Evolutionary conservation across 495 filamentous ascomycete genomes (phyloP).

Genomic region (Neurospora hispaniola): DNA sequence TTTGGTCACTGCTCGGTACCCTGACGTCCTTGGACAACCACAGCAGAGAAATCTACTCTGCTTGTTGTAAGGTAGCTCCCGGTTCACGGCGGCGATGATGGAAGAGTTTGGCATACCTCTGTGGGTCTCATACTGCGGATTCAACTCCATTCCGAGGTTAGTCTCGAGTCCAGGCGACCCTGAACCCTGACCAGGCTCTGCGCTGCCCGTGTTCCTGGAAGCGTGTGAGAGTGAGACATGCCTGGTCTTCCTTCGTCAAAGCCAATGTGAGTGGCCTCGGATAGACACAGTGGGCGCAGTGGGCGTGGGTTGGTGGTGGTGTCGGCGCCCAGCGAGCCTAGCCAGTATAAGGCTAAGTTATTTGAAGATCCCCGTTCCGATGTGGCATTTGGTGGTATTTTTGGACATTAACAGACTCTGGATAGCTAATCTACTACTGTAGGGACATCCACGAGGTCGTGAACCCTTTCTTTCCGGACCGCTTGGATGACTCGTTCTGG

Average conservation of each 20-base stretch:
- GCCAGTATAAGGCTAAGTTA: background rate
- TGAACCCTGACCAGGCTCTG: background rate
- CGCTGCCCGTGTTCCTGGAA: background rate
- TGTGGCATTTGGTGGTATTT: background rate
- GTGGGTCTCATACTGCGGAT: background rate
- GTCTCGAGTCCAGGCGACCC: background rate
- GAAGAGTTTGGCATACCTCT: background rate
- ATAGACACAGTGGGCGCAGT: background rate
- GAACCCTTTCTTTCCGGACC: background rate
- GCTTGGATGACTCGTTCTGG: background rate
- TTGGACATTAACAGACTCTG: background rate
- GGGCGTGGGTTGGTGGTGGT: background rate
- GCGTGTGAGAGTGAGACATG: background rate
- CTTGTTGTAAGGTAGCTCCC: background rate
- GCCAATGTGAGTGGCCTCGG: background rate
- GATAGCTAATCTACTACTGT: background rate
- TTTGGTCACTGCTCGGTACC: background rate
- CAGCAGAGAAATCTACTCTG: background rate
- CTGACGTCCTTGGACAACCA: background rate
- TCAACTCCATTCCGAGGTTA: background rate
- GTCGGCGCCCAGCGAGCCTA: background rate
- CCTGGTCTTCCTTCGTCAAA: background rate
- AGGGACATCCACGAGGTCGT: background rate
- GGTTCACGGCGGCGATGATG: background rate
- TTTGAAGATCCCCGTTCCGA: background rate